Evolutionary conservation across 768 basidiomycete species (phyloP).

Genomic region (Tubosaeta brunneosetosa): DNA sequence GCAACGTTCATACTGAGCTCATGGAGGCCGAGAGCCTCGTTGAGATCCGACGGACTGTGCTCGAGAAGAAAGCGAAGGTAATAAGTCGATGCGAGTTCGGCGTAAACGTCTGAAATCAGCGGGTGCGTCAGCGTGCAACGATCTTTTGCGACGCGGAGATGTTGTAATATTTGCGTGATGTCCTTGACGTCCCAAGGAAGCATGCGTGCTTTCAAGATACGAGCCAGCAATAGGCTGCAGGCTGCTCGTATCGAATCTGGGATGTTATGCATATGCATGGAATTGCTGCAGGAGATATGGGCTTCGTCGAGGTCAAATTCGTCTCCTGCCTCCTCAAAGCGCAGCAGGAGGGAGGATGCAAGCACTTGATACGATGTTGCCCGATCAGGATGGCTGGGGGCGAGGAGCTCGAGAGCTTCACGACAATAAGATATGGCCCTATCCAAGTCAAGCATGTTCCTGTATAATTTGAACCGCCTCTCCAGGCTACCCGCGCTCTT

Average conservation of each 20-base stretch:
- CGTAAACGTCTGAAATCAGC: conserved; percentile 19
- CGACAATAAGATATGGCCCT: conserved; percentile 24
- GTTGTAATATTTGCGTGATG: conserved; percentile 24
- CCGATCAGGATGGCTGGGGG: conserved; percentile 12
- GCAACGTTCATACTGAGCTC: conserved; percentile 19
- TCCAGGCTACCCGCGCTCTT: conserved; percentile 15
- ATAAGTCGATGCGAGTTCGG: conserved; percentile 19
- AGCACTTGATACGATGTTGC: conserved; percentile 14
- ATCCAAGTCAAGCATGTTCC: conserved; percentile 20
- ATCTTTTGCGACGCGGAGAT: conserved; percentile 23
- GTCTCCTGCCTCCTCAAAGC: conserved; percentile 22
- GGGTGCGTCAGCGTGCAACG: conserved; percentile 18
- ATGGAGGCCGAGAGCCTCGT: conserved; percentile 23
- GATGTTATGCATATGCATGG: neutral
- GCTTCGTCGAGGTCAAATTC: conserved; percentile 28
- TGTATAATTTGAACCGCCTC: conserved; percentile 13
- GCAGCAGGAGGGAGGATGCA: conserved; percentile 19
- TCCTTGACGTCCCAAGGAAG: conserved; percentile 22
- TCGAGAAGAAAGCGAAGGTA: conserved; percentile 25
- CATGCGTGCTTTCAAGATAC: conserved; percentile 19
- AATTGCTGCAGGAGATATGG: conserved; percentile 12
- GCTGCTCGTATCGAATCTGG: conserved; percentile 13
- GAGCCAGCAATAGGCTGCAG: conserved; percentile 19
- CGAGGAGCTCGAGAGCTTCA: conserved; percentile 20
- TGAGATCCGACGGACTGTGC: conserved; percentile 15